Conservation (phyloP, 306 rosid genomes). For the Mimosa bimucronata region DNA sequence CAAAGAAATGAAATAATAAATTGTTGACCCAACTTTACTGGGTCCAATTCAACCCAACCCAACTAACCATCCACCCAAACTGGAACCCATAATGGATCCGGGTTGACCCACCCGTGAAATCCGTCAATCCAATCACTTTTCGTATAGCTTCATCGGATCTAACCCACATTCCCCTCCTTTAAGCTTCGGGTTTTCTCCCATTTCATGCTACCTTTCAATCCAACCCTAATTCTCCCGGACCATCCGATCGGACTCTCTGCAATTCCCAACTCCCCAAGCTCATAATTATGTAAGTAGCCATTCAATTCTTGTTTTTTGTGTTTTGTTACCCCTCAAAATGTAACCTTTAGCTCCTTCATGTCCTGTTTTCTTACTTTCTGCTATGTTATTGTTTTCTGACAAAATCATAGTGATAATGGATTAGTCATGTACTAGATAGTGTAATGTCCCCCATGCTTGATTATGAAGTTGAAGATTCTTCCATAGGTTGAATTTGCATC, state of each 20-base stretch:
- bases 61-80: background rate
- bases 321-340: background rate
- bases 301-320: background rate
- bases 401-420: background rate
- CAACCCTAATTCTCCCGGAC: slow-evolving; percentile 48
- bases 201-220: slow-evolving; percentile 41
- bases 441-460: slow-evolving; percentile 12
- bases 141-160: slow-evolving; percentile 48
- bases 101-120: background rate
- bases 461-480: slow-evolving; percentile 1
- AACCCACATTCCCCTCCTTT: slow-evolving; percentile 46
- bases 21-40: slow-evolving; percentile 7
- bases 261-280: slow-evolving; percentile 1
- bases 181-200: slow-evolving; percentile 47
- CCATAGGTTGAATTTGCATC: slow-evolving; percentile 5
- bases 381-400: background rate
- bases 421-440: slow-evolving; percentile 2
- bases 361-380: background rate
- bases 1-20: background rate
- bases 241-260: slow-evolving; percentile 50
- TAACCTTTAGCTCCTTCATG: background rate
- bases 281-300: slow-evolving; percentile 30
- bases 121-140: slow-evolving; percentile 6
- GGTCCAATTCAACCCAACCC: slow-evolving; percentile 24
- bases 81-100: background rate